Conservation (phyloP, 2,329 filamentous ascomycete species). For the Fusarium decemcellulare region DNA sequence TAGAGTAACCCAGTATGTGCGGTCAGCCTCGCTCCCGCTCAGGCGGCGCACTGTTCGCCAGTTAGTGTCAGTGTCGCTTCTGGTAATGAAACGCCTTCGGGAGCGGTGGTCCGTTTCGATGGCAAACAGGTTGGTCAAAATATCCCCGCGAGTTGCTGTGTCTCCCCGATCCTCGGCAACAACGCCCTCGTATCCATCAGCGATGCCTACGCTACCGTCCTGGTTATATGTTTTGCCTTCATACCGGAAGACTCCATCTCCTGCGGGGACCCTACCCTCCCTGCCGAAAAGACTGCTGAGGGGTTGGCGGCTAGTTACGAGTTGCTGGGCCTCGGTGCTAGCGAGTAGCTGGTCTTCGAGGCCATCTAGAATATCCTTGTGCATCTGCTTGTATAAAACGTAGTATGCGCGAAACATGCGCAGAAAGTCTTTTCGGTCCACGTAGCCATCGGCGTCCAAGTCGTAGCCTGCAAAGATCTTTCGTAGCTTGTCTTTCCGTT, state of each 20-base stretch:
- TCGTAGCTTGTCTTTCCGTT: slow-evolving; percentile 76
- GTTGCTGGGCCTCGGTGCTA: slow-evolving; percentile 81
- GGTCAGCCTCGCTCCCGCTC: slow-evolving; percentile 50
- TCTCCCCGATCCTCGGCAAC: slow-evolving; percentile 74
- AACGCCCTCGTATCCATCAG: slow-evolving; percentile 69
- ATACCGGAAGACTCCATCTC: slow-evolving; percentile 68
- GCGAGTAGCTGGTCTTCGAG: slow-evolving; percentile 84
- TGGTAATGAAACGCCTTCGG: slow-evolving; percentile 47
- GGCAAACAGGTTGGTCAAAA: slow-evolving; percentile 69
- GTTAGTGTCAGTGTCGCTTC: slow-evolving; percentile 52
- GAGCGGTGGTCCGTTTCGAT: slow-evolving; percentile 51
- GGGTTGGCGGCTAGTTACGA: slow-evolving; percentile 81
- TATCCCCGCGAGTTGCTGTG: slow-evolving; percentile 70
- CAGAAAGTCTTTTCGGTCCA: slow-evolving; percentile 88
- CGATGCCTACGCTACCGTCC: slow-evolving; percentile 76
- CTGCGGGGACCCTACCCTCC: slow-evolving; percentile 76
- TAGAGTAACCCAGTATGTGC: slow-evolving; percentile 60
- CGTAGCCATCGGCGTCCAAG: slow-evolving; percentile 87
- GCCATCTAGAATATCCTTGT: slow-evolving; percentile 84
- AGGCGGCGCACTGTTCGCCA: slow-evolving; percentile 53
- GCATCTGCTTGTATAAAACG: slow-evolving; percentile 89
- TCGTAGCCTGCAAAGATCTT: slow-evolving; percentile 93
- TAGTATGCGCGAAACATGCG: slow-evolving; percentile 95
- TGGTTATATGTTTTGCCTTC: slow-evolving; percentile 76
- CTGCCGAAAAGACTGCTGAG: slow-evolving; percentile 82